Conservation (phyloP, 805 yeast genomes). For the Ogataea nonfermentans region DNA sequence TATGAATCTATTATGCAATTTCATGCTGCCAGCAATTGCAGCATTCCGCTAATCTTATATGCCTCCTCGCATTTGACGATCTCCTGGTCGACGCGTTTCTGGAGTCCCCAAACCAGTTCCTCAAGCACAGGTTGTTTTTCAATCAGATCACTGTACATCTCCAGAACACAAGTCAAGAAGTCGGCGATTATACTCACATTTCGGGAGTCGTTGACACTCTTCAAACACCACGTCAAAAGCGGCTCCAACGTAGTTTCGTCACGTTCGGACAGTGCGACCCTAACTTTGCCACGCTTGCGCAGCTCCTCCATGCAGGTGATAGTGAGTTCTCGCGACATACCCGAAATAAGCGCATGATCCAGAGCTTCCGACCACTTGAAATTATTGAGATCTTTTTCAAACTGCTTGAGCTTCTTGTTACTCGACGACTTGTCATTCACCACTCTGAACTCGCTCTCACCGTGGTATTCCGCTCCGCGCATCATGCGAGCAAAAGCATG, state of each 20-base stretch:
- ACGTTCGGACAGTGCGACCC: slow-evolving; percentile 74
- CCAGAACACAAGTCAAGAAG: slow-evolving; percentile 63
- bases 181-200: slow-evolving; percentile 63
- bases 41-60: slow-evolving; percentile 88
- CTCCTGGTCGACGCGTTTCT: slow-evolving; percentile 63
- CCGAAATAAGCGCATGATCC: slow-evolving; percentile 78
- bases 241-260: slow-evolving; percentile 85
- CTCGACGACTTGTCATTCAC: slow-evolving; percentile 53
- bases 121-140: slow-evolving; percentile 76
- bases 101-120: slow-evolving; percentile 62
- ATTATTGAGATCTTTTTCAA: slow-evolving; percentile 79
- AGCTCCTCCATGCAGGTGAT: slow-evolving; percentile 83
- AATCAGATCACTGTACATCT: slow-evolving; percentile 72
- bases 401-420: slow-evolving; percentile 67
- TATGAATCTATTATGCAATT: slow-evolving; percentile 3
- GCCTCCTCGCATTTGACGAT: slow-evolving; percentile 83
- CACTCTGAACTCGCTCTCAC: slow-evolving; percentile 78
- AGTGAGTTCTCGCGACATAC: slow-evolving; percentile 76
- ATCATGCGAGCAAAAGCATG: slow-evolving; percentile 76
- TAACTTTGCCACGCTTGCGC: slow-evolving; percentile 83
- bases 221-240: slow-evolving; percentile 76
- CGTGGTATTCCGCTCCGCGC: slow-evolving; percentile 87
- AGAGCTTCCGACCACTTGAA: slow-evolving; percentile 94
- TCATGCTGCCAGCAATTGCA: slow-evolving; percentile 70
- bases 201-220: slow-evolving; percentile 75